Evolutionary conservation across 2,329 filamentous ascomycete genomes (phyloP).

Genomic region (Colletotrichum lini): DNA sequence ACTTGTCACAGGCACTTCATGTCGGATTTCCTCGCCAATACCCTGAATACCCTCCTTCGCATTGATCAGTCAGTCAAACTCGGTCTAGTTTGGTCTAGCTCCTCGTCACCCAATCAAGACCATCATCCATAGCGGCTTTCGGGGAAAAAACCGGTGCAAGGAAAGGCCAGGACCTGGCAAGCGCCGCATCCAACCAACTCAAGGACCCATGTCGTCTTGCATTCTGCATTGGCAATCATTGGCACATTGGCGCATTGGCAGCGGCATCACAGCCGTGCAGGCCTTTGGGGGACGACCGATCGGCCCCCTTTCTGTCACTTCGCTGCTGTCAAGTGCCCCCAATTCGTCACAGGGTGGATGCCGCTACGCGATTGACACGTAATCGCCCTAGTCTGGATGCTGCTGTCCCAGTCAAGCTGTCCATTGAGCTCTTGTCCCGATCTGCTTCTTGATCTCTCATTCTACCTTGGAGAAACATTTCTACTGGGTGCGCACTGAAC

Average conservation of each 20-base stretch:
- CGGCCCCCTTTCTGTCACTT: constrained; percentile 33
- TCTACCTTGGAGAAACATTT: background rate
- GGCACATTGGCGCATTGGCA: constrained; percentile 3
- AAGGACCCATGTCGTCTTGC: constrained; percentile 6
- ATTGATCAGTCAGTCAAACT: background rate
- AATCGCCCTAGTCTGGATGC: constrained; percentile 25
- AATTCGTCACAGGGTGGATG: constrained; percentile 39
- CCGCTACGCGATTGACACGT: constrained; percentile 39
- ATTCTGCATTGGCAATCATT: constrained; percentile 33
- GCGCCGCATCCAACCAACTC: constrained; percentile 31
- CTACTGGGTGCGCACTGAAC: background rate
- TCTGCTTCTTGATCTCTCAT: background rate
- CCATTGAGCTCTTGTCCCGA: constrained; percentile 3
- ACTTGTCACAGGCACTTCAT: background rate
- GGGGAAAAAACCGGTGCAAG: constrained; percentile 14
- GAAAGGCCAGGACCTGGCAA: constrained; percentile 12
- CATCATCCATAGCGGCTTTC: constrained; percentile 11
- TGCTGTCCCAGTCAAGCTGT: constrained; percentile 16
- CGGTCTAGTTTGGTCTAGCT: too few relatives aligned
- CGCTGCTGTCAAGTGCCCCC: constrained; percentile 22
- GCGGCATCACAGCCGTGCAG: constrained; percentile 23
- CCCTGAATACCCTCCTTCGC: background rate
- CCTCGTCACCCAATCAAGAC: background rate
- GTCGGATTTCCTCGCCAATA: background rate
- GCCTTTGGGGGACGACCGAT: constrained; percentile 20